Conservation (phyloP, 2,329 filamentous ascomycete genomes). For the Botryotinia narcissicola region DNA sequence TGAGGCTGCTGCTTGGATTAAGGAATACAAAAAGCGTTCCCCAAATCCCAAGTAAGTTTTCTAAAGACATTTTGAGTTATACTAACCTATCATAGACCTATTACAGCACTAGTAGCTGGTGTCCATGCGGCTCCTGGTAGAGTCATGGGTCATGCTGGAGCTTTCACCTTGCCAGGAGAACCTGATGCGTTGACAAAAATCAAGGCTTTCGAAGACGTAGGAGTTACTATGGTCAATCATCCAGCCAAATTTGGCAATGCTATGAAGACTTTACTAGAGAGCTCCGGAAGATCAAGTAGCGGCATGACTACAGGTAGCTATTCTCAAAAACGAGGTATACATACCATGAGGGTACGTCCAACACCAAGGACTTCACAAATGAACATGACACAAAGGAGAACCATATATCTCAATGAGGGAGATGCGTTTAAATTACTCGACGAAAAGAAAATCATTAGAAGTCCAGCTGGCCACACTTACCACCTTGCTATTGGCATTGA, state of each 20-base stretch:
- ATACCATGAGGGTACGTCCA: conserved; percentile 43
- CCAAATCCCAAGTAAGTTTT: conserved; percentile 60
- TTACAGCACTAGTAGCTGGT: conserved; percentile 69
- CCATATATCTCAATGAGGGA: conserved; percentile 53
- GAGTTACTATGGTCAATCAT: conserved; percentile 70
- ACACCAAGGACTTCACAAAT: conserved; percentile 2
- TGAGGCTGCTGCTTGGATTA: conserved; percentile 71
- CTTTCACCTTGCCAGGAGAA: conserved; percentile 66
- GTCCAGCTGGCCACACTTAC: conserved; percentile 40
- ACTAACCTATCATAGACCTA: conserved; percentile 51
- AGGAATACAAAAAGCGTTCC: conserved; percentile 57
- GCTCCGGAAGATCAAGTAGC: conserved; percentile 41
- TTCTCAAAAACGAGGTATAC: conserved; percentile 51
- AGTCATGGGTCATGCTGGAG: conserved; percentile 79
- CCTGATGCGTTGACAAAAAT: conserved; percentile 64
- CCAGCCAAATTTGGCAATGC: conserved; percentile 71
- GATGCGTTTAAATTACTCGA: conserved; percentile 55
- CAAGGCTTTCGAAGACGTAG: conserved; percentile 61
- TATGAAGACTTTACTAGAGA: conserved; percentile 59
- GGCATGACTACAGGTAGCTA: conserved; percentile 38
- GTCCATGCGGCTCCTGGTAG: conserved; percentile 59
- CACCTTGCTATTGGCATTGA: conserved; percentile 65
- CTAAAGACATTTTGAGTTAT: background rate
- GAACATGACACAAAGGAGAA: conserved; percentile 44
- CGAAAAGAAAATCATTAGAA: conserved; percentile 36